Evolutionary conservation across 768 basidiomycete species (phyloP).

Genomic region (Leccinum arenicola): DNA sequence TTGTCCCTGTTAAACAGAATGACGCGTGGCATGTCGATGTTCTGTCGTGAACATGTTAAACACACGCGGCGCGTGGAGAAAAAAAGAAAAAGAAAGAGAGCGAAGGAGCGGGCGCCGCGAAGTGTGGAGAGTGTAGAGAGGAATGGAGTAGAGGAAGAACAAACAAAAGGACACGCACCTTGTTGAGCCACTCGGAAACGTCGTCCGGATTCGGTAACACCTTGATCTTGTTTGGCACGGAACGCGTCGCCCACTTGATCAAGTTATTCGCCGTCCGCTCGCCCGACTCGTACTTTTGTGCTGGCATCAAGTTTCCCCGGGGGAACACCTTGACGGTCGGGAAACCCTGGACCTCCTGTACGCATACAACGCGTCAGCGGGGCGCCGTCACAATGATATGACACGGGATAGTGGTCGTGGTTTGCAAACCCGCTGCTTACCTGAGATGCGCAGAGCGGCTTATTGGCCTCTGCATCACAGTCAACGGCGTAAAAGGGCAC

Average conservation of each 20-base stretch:
- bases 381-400: not conserved
- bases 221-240: constrained; percentile 70
- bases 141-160: not conserved
- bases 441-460: constrained; percentile 78
- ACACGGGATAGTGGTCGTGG: not conserved
- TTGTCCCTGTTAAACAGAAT: constrained; percentile 75
- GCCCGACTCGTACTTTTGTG: constrained; percentile 62
- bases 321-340: constrained; percentile 94
- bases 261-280: constrained; percentile 73
- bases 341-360: constrained; percentile 79
- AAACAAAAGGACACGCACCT: constrained; percentile 44
- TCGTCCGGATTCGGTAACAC: constrained; percentile 55
- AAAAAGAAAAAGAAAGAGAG: not conserved
- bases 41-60: constrained; percentile 25
- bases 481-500: constrained; percentile 92
- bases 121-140: not conserved
- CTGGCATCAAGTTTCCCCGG: constrained; percentile 58
- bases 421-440: constrained; percentile 26
- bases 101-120: not conserved
- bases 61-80: not conserved
- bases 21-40: constrained; percentile 48
- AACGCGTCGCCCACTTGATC: constrained; percentile 70
- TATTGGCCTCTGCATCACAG: constrained; percentile 82
- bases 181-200: constrained; percentile 64
- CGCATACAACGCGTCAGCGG: not conserved